Percentiles rank a stretch among this genome's conserved stretches.
Evolutionary conservation across 257 asterid genomes (phyloP).

Genomic region (Primulina tabacum): DNA sequence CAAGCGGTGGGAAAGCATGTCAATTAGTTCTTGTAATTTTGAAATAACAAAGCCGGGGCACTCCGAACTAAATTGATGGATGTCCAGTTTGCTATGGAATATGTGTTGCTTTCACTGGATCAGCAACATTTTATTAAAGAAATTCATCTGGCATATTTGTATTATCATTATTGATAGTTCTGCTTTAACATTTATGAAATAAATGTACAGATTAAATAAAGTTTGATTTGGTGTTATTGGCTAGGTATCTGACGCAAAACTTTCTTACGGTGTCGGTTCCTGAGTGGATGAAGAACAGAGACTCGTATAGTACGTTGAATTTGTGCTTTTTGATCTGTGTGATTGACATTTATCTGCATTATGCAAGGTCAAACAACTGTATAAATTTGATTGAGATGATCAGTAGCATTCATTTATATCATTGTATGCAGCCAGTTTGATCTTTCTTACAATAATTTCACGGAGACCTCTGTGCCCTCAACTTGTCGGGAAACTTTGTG

Average conservation of each 20-base stretch:
- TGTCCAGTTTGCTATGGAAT: not conserved
- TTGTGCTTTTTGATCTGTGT: not conserved
- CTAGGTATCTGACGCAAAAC: not conserved
- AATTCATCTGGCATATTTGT: not conserved
- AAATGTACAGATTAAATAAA: not conserved
- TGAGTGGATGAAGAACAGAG: constrained; percentile 1
- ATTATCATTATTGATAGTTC: not conserved
- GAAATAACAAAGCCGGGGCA: too few species aligned
- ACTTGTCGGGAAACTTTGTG: constrained; percentile 40
- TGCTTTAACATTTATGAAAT: not conserved
- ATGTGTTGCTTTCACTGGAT: not conserved
- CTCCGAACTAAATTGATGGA: too few species aligned
- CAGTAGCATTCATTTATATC: not conserved
- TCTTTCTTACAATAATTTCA: not conserved
- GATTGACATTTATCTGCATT: not conserved
- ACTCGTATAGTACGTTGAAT: not conserved
- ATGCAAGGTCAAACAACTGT: not conserved
- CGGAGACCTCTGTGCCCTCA: not conserved
- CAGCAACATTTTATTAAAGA: too few species aligned
- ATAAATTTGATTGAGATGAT: not conserved
- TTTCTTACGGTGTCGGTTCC: not conserved
- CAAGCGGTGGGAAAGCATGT: too few species aligned
- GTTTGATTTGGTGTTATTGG: not conserved
- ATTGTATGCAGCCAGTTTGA: not conserved
- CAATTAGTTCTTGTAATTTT: too few species aligned